A percentile compares a stretch with the other conserved stretches of the same genome.
Conservation (phyloP, 1,139 yeast genomes). For the Zygotorulaspora mrakii region DNA sequence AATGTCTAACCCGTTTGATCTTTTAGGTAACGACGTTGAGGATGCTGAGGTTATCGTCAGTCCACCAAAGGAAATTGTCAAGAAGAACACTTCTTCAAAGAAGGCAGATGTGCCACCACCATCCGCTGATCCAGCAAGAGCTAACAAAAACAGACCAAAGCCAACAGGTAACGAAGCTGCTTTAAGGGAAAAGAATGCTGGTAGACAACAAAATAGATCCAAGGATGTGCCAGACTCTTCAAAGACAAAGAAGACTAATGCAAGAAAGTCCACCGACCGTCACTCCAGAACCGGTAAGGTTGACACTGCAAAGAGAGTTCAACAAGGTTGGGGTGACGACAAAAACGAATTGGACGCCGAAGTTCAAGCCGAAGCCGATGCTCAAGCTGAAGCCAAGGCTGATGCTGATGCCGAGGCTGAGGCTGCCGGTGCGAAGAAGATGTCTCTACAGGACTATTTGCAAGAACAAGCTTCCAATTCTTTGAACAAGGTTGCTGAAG, state of each 20-base stretch:
- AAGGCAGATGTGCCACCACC: conserved; percentile 84
- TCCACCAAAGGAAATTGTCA: conserved; percentile 73
- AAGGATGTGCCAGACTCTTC: conserved; percentile 59
- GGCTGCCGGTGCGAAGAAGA: conserved; percentile 46
- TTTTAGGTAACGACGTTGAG: conserved; percentile 76
- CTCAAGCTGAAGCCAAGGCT: conserved; percentile 43
- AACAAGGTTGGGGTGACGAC: conserved; percentile 83
- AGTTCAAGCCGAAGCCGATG: conserved; percentile 48
- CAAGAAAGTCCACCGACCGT: conserved; percentile 62
- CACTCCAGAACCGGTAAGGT: conserved; percentile 78
- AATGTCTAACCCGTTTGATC: conserved; percentile 47
- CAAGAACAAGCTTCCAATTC: conserved; percentile 48
- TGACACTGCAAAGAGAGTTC: conserved; percentile 80
- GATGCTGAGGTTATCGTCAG: conserved; percentile 50
- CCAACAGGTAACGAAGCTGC: conserved; percentile 89
- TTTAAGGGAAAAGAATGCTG: conserved; percentile 63
- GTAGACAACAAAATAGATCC: conserved; percentile 60
- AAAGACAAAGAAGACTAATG: conserved; percentile 52
- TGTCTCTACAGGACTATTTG: conserved; percentile 62
- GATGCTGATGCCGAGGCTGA: conserved; percentile 49
- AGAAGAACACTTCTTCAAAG: conserved; percentile 79
- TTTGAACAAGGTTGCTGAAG: conserved; percentile 44
- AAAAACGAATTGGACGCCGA: conserved; percentile 49
- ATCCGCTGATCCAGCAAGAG: conserved; percentile 75
- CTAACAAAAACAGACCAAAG: conserved; percentile 66